phyloP scores from a whole-genome alignment of 345 rosid species.

The Populus ilicifolia region DNA sequence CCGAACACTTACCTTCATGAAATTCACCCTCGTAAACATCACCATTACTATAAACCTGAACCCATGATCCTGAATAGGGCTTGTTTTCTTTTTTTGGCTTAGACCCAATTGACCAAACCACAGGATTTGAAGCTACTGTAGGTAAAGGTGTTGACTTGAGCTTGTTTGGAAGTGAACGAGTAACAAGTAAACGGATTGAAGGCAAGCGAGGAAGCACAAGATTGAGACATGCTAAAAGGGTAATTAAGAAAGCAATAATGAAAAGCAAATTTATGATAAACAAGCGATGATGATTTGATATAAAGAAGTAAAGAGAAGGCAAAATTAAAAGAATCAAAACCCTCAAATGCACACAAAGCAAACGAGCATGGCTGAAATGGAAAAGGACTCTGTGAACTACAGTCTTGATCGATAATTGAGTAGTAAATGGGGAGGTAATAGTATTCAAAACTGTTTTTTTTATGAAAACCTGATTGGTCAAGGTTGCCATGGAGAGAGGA shows the following conservation, averaged over 20 bases:
- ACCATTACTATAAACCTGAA: slow-evolving; percentile 61
- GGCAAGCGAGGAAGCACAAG: slow-evolving; percentile 61
- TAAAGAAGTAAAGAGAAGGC: slow-evolving; percentile 42
- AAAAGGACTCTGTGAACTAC: slow-evolving; percentile 33
- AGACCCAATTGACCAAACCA: slow-evolving; percentile 83
- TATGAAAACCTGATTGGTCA: background rate
- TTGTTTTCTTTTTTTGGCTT: slow-evolving; percentile 50
- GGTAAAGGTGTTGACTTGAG: slow-evolving; percentile 31
- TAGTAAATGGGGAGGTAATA: slow-evolving; percentile 22
- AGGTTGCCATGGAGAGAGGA: slow-evolving; percentile 27
- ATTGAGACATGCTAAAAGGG: slow-evolving; percentile 45
- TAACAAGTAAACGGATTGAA: slow-evolving; percentile 47
- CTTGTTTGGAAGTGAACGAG: slow-evolving; percentile 55
- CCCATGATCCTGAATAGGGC: slow-evolving; percentile 61
- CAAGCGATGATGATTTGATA: slow-evolving; percentile 32
- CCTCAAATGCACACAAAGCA: slow-evolving; percentile 51
- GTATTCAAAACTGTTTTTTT: slow-evolving; percentile 6
- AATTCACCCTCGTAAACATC: slow-evolving; percentile 90
- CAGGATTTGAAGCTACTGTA: slow-evolving; percentile 40
- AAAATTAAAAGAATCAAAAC: slow-evolving; percentile 50
- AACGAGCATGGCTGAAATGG: slow-evolving; percentile 48
- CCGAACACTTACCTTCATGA: slow-evolving; percentile 67
- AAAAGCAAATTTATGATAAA: slow-evolving; percentile 34
- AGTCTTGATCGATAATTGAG: slow-evolving; percentile 32
- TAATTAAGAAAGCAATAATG: slow-evolving; percentile 34